Percentiles rank a stretch among this genome's conserved stretches.
phyloP scores from a whole-genome alignment of 495 filamentous ascomycete genomes.

The Neohortaea acidophila region DNA sequence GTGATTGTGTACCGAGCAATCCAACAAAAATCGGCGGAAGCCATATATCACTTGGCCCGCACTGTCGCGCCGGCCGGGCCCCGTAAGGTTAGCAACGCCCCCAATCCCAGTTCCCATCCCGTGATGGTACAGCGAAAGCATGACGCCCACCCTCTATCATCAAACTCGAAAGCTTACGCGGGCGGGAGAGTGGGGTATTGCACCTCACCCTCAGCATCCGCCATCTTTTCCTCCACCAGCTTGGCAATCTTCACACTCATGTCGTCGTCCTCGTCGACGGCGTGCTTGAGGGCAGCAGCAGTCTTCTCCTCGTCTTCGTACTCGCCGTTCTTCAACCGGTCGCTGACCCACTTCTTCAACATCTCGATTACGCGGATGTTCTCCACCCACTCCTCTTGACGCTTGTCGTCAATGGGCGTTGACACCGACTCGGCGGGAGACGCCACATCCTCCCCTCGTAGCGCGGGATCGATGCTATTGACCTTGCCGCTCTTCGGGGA shows the following conservation, averaged over 20 bases:
- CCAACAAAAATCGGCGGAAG: too few species aligned
- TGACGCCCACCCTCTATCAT: too few species aligned
- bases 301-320: constrained; percentile 30
- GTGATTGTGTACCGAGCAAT: too few species aligned
- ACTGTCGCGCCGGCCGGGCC: too few species aligned
- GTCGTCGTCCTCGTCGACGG: neutral
- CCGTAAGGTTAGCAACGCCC: too few species aligned
- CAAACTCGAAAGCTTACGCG: neutral
- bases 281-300: neutral
- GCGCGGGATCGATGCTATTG: constrained; percentile 19
- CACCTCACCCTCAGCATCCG: constrained; percentile 4
- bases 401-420: constrained; percentile 21
- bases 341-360: constrained; percentile 51
- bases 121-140: too few species aligned
- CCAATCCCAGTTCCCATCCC: too few species aligned
- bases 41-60: too few species aligned
- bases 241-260: constrained; percentile 2
- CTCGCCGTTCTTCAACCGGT: constrained; percentile 47
- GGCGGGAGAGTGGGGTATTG: neutral
- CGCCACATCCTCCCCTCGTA: constrained; percentile 14
- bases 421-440: constrained; percentile 2
- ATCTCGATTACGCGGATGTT: constrained; percentile 68
- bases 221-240: constrained; percentile 13
- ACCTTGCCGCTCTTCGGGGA: constrained; percentile 7
- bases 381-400: constrained; percentile 66